These are phyloP conservation scores for Diaporthe australafricana DNA, from an alignment of 2,329 filamentous ascomycete genomes.

Conservation along the genomic window DNA sequence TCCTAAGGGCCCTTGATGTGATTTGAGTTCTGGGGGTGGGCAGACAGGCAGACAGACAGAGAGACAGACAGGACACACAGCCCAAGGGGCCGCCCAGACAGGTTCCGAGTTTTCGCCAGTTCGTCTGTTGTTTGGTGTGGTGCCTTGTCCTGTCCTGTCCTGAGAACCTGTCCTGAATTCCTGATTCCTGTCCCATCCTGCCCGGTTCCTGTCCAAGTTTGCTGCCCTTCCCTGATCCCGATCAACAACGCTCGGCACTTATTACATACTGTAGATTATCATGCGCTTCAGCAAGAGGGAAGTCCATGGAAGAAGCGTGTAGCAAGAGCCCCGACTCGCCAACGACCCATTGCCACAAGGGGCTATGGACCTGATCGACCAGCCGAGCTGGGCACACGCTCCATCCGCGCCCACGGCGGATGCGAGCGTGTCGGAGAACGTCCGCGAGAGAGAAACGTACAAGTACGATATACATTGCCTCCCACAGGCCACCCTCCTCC, in stretches of 20 bases:
- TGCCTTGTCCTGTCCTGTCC: background rate
- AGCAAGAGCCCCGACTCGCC: conserved; percentile 24
- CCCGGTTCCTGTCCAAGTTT: background rate
- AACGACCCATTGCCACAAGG: conserved; percentile 29
- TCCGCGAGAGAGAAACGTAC: conserved; percentile 43
- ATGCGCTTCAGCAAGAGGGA: conserved; percentile 18
- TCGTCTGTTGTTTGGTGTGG: background rate
- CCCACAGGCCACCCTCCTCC: background rate
- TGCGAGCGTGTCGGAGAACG: conserved; percentile 19
- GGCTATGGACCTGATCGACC: conserved; percentile 31
- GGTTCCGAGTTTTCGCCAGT: conserved; percentile 13
- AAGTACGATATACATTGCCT: conserved; percentile 36
- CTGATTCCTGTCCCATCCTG: background rate
- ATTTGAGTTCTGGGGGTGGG: conserved; percentile 4
- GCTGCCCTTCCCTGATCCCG: conserved; percentile 4
- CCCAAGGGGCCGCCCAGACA: background rate
- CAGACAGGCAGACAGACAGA: no score
- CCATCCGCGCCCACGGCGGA: conserved; percentile 5
- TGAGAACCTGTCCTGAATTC: background rate
- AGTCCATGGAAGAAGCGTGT: conserved; percentile 28
- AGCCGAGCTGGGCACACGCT: conserved; percentile 25
- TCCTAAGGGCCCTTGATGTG: background rate
- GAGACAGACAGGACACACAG: no score
- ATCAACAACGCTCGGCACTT: background rate
- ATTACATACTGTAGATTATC: background rate